Conservation (phyloP, 192 early-diverging fungal genomes). For the Powellomyces hirtus region DNA sequence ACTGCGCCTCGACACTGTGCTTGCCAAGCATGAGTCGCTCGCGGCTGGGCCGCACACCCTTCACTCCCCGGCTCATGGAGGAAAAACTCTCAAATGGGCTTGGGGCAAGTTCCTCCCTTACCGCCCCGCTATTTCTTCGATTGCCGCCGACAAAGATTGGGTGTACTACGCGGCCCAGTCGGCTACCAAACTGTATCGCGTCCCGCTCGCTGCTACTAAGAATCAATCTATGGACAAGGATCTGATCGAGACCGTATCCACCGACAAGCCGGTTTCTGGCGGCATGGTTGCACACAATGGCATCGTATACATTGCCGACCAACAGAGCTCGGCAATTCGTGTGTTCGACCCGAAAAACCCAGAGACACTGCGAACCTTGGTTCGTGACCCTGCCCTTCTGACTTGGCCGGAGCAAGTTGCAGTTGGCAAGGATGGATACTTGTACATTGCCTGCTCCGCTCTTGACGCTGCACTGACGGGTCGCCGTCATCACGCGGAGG, state of each 20-base stretch:
- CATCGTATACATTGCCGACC: slow-evolving; percentile 1
- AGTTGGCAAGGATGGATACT: slow-evolving; percentile 1
- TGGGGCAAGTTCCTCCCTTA: not conserved
- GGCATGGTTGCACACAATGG: not conserved
- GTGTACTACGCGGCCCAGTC: slow-evolving; percentile 1
- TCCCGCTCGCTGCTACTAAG: not conserved
- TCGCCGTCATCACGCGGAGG: no score
- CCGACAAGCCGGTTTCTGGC: slow-evolving; percentile 4
- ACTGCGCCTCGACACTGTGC: not conserved
- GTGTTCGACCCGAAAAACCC: not conserved
- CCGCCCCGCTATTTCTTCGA: not conserved
- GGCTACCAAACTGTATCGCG: no score
- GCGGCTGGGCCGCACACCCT: not conserved
- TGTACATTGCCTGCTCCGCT: not conserved
- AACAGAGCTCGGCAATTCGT: not conserved
- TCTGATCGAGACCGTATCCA: not conserved
- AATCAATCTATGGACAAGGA: no score
- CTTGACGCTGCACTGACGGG: slow-evolving; percentile 2
- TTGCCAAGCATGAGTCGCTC: not conserved
- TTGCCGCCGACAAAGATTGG: not conserved
- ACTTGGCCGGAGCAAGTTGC: slow-evolving; percentile 1
- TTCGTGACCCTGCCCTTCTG: not conserved
- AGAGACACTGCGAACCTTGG: not conserved
- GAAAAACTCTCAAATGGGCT: not conserved
- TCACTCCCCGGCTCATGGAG: not conserved